Evolutionary conservation across 768 basidiomycete genomes (phyloP).

Genomic region (Boletales sp.): DNA sequence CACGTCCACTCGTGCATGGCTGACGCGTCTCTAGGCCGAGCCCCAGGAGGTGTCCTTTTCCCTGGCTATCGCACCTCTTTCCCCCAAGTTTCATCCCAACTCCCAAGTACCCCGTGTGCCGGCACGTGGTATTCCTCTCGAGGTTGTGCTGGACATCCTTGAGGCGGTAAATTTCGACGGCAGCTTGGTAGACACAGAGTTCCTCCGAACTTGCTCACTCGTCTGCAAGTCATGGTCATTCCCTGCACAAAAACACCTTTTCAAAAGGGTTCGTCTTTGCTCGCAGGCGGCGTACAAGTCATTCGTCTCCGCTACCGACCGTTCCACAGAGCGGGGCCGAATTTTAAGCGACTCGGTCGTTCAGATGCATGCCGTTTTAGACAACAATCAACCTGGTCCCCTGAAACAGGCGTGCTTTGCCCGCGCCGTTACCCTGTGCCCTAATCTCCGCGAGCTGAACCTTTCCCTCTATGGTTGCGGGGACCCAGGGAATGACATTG

Average conservation of each 20-base stretch:
- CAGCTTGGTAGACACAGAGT: conserved; percentile 32
- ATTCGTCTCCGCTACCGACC: conserved; percentile 51
- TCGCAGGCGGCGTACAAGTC: conserved; percentile 51
- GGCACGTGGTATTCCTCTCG: conserved; percentile 49
- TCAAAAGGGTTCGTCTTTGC: conserved; percentile 51
- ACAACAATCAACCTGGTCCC: conserved; percentile 62
- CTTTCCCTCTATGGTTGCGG: conserved; percentile 59
- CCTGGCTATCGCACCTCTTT: conserved; percentile 29
- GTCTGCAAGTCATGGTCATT: conserved; percentile 66
- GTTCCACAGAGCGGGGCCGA: conserved; percentile 43
- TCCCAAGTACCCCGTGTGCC: conserved; percentile 21
- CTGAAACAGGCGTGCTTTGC: conserved; percentile 58
- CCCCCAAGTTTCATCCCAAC: conserved; percentile 14
- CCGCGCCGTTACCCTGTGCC: conserved; percentile 53
- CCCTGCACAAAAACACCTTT: conserved; percentile 63
- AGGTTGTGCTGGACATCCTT: conserved; percentile 60
- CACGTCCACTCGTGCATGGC: background rate
- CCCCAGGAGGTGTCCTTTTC: conserved; percentile 39
- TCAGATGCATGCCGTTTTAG: conserved; percentile 54
- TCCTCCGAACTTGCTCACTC: conserved; percentile 54
- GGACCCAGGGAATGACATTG: conserved; percentile 46
- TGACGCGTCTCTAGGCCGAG: conserved; percentile 24
- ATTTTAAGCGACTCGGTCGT: conserved; percentile 52
- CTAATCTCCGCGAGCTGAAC: conserved; percentile 52
- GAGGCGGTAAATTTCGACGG: conserved; percentile 49